Evolutionary conservation across 2,329 filamentous ascomycete species (phyloP).

Genomic region (Phoma sp.): DNA sequence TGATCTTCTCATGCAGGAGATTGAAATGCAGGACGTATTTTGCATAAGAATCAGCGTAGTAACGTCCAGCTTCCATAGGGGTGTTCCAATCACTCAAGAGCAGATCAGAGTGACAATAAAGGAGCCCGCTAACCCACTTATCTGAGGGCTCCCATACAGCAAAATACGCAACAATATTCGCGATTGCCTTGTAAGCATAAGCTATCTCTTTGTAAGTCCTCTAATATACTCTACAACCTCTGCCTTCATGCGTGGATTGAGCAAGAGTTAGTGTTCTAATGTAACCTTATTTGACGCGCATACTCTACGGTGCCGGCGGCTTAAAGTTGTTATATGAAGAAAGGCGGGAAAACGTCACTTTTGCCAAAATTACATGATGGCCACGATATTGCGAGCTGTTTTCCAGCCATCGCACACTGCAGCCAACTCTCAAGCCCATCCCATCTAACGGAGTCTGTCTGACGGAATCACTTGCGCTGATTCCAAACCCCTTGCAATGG

Average conservation of each 20-base stretch:
- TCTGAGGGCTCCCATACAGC: background rate
- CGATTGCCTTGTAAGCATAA: background rate
- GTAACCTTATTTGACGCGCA: too few relatives aligned
- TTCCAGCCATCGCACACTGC: too few relatives aligned
- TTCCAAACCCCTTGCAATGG: too few relatives aligned
- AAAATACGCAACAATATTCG: background rate
- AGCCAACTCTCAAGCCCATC: too few relatives aligned
- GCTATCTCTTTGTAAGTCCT: background rate
- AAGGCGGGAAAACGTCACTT: too few relatives aligned
- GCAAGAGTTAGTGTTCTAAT: background rate
- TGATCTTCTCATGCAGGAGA: background rate
- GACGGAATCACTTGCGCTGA: too few relatives aligned
- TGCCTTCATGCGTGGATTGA: background rate
- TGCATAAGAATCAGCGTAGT: background rate
- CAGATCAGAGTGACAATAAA: background rate
- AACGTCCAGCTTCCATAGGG: background rate
- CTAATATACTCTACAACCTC: background rate
- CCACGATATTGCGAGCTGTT: too few relatives aligned
- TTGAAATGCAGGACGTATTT: background rate
- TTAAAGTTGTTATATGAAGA: too few relatives aligned
- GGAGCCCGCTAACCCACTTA: background rate
- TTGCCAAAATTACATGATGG: too few relatives aligned
- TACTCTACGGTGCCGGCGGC: too few relatives aligned
- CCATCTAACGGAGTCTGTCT: too few relatives aligned
- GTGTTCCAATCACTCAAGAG: background rate